Conservation (phyloP, 305 asterid species). For the Fraxinus angustifolia region DNA sequence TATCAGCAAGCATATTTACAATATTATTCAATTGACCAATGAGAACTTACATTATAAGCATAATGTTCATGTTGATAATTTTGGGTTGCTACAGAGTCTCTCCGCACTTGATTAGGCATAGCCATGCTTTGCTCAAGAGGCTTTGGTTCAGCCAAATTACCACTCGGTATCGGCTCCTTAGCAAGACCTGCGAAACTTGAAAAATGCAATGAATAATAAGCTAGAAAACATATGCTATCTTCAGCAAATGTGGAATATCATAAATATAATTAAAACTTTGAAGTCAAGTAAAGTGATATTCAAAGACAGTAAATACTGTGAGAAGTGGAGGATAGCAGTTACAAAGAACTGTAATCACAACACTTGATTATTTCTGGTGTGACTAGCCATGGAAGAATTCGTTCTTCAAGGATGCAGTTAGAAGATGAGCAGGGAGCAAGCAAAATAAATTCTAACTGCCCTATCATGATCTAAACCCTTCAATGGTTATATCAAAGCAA, state of each 20-base stretch:
- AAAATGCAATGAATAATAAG: slow-evolving; percentile 53
- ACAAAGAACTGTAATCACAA: slow-evolving; percentile 12
- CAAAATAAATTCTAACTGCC: background rate
- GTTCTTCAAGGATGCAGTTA: slow-evolving; percentile 8
- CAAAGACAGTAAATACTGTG: background rate
- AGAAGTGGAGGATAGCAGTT: slow-evolving; percentile 17
- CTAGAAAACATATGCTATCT: slow-evolving; percentile 32
- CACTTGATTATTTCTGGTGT: slow-evolving; percentile 9
- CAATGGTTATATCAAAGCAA: slow-evolving; percentile 2
- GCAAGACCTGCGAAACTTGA: slow-evolving; percentile 93
- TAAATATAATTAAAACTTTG: background rate
- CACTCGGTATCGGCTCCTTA: slow-evolving; percentile 48
- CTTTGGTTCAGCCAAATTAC: slow-evolving; percentile 46
- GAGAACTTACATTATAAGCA: slow-evolving; percentile 48
- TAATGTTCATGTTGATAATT: slow-evolving; percentile 45
- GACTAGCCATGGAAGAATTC: slow-evolving; percentile 5
- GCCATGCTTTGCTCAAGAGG: slow-evolving; percentile 44
- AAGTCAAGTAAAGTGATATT: background rate
- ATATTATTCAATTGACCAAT: slow-evolving; percentile 14
- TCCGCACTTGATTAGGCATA: slow-evolving; percentile 32
- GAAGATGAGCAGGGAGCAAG: background rate
- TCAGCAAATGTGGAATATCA: slow-evolving; percentile 16
- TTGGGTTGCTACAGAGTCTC: slow-evolving; percentile 37
- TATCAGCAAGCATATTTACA: slow-evolving; percentile 21
- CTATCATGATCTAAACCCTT: background rate